Base-by-base conservation (phyloP, 2,329 filamentous ascomycete species). In the Pyricularia sp. region DNA sequence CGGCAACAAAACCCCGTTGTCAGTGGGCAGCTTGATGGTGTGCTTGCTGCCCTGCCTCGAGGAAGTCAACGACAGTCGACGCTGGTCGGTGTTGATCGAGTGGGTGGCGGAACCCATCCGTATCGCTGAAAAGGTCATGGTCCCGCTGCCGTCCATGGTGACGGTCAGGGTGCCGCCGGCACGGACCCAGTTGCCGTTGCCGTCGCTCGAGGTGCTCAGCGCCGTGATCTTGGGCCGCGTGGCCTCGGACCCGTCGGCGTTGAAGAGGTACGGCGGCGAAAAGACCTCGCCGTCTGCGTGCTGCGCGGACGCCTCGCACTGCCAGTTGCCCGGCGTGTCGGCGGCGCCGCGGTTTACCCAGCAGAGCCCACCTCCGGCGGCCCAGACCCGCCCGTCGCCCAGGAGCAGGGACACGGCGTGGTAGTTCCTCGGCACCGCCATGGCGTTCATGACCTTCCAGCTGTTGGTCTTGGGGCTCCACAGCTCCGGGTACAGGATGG, bases 191-290 rank as follows among this genome's bases (percentile, higher is more conserved):
- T 33, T 36, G 64, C 20, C 28, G 28, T 14, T 12, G 64, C 20
- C 69, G 55, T 69, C 74, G 20, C 78, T 75, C 4, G 70, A 75
- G 0, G 73, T 69, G 0, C 74, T 69, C 1, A 80, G 74, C 3
- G 70, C 74, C 4, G 71, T 73, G 68, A 86, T 84, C 4, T 73
- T 71, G 0, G 85, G 84, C 0, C 83, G 79, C 0, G 75, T 70
- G 2, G 81, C 80, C 0, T 69, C 70, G 10, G 73, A 12, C 14
- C 84, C 84, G 63, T 83, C 77, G 3, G 73, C 58, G 36, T 81
- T 81, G 70, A 86, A 82, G 0, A 88, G 82, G 70, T 88, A 88
- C 0, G 83, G 81, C 0, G 86, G 86, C 4, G 78, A 80, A 74
- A 83, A 88, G 68, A 88, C 82, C 74, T 88, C 81, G 6, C 75